Percentiles rank a stretch among this genome's conserved stretches.
phyloP scores from a whole-genome alignment of 2,329 filamentous ascomycete species.

The Colletotrichum lini region DNA sequence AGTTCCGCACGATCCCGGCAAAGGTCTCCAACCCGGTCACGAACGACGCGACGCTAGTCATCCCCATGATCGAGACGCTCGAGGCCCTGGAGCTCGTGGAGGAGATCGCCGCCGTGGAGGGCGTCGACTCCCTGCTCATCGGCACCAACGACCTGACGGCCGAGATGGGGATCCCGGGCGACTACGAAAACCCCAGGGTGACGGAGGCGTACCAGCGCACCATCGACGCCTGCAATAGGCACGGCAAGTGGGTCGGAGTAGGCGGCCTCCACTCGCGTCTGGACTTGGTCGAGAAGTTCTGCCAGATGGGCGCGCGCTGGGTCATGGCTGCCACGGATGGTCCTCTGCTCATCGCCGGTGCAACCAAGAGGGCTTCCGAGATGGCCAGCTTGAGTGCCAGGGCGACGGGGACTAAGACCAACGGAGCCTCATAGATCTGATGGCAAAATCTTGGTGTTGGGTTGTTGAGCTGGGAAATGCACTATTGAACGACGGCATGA shows the following conservation, averaged over 20 bases:
- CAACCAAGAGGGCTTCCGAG: conserved; percentile 46
- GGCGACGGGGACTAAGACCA: conserved; percentile 19
- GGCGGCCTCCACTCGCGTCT: conserved; percentile 57
- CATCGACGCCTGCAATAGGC: conserved; percentile 54
- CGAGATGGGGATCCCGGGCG: conserved; percentile 59
- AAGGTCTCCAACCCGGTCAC: conserved; percentile 52
- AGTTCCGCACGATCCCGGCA: conserved; percentile 53
- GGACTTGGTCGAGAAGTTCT: conserved; percentile 57
- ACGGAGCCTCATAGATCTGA: conserved; percentile 11
- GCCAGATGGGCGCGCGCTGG: conserved; percentile 46
- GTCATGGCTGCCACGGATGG: conserved; percentile 50
- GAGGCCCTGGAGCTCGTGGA: conserved; percentile 56
- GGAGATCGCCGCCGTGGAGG: conserved; percentile 55
- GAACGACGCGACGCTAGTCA: conserved; percentile 55
- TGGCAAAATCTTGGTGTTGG: not conserved
- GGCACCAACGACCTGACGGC: conserved; percentile 61
- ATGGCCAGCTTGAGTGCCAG: conserved; percentile 46
- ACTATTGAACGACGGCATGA: not conserved
- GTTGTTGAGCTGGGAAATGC: not conserved
- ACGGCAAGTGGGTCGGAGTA: conserved; percentile 56
- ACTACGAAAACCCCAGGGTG: conserved; percentile 53
- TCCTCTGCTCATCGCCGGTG: conserved; percentile 47
- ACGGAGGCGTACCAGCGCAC: conserved; percentile 51
- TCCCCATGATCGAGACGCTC: conserved; percentile 60
- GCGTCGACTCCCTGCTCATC: conserved; percentile 58